Percentiles rank a stretch among this genome's conserved stretches.
Evolutionary conservation across 768 basidiomycete genomes (phyloP).

Genomic region (Clavulina sp.): DNA sequence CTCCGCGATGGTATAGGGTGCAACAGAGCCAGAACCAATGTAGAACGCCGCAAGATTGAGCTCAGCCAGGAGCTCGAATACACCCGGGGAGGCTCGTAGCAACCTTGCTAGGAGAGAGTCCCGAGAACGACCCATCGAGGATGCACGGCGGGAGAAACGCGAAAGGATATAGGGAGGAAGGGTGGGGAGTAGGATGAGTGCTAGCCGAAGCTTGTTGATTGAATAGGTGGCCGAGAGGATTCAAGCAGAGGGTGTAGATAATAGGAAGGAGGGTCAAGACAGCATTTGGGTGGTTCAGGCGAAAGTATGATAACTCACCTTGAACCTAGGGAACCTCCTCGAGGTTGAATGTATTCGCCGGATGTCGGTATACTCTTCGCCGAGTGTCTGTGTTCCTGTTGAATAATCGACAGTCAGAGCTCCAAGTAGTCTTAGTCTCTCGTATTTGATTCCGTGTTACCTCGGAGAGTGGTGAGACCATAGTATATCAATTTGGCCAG

Average conservation of each 20-base stretch:
- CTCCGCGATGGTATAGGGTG: constrained; percentile 59
- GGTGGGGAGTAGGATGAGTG: constrained; percentile 46
- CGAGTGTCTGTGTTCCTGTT: constrained; percentile 61
- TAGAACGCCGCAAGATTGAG: constrained; percentile 71
- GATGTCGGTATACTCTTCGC: constrained; percentile 82
- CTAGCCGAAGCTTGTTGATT: constrained; percentile 22
- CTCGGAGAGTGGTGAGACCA: constrained; percentile 55
- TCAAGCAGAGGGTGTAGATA: not conserved
- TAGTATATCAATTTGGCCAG: constrained; percentile 51
- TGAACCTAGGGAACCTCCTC: not conserved
- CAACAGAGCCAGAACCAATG: constrained; percentile 50
- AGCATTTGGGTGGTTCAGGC: not conserved
- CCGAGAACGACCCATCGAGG: too few relatives aligned
- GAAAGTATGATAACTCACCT: not conserved
- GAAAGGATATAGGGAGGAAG: constrained; percentile 46
- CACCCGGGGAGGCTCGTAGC: constrained; percentile 27
- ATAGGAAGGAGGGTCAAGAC: not conserved
- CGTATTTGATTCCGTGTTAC: constrained; percentile 22
- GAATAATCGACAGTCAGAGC: not conserved
- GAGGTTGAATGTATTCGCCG: constrained; percentile 40
- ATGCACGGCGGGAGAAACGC: constrained; percentile 25
- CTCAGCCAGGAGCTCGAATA: constrained; percentile 43
- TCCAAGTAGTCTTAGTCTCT: not conserved
- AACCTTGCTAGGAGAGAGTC: too few relatives aligned
- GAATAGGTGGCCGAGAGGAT: not conserved